Evolutionary conservation across 257 asterid genomes (phyloP).

Genomic region (Solanum habrochaites): DNA sequence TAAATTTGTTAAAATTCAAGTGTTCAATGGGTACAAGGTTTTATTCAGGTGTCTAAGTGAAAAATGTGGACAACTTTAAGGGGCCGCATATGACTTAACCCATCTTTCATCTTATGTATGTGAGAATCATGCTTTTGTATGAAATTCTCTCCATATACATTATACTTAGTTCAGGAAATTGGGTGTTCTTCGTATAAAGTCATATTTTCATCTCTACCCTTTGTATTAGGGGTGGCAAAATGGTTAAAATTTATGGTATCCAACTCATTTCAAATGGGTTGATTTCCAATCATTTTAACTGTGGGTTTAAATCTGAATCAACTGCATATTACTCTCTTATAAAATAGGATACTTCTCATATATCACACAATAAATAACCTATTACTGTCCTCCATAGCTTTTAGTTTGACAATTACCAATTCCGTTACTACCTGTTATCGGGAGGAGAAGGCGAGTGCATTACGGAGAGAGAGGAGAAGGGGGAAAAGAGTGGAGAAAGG

Average conservation of each 20-base stretch:
- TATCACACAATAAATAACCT: too few relatives aligned
- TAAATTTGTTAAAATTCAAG: too few relatives aligned
- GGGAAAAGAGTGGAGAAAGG: too few relatives aligned
- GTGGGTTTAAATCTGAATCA: neutral
- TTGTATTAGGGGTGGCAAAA: neutral
- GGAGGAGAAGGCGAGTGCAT: too few relatives aligned
- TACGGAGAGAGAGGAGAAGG: too few relatives aligned
- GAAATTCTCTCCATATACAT: neutral
- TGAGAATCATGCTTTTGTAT: neutral
- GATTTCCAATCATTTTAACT: neutral
- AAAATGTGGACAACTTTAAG: too few relatives aligned
- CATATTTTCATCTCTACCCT: neutral
- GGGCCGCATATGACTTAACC: too few relatives aligned
- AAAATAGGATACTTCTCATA: neutral
- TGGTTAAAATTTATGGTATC: neutral
- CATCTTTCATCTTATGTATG: neutral
- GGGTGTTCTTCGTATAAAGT: neutral
- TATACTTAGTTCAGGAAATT: neutral
- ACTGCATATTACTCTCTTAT: neutral
- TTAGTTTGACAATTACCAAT: too few relatives aligned
- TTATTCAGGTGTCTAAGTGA: too few relatives aligned
- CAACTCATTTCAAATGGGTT: neutral
- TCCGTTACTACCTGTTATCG: too few relatives aligned
- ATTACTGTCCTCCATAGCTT: too few relatives aligned
- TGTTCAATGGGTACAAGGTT: too few relatives aligned